Evolutionary conservation across 495 filamentous ascomycete genomes (phyloP), one percentile per base, ranked within the genome.

Genomic region (Bryoglossum gracile): DNA sequence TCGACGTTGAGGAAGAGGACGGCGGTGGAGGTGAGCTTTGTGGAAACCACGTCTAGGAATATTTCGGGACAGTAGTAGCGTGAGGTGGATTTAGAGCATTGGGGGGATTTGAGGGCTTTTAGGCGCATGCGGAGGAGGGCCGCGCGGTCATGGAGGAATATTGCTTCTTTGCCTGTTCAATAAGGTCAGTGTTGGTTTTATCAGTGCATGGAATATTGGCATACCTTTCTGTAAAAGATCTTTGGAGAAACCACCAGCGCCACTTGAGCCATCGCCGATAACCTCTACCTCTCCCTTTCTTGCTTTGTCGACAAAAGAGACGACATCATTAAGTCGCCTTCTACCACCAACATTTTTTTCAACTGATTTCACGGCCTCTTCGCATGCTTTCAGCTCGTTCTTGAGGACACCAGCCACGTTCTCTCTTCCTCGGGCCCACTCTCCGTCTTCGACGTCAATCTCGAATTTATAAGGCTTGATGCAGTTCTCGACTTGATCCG

Each of bases 381-480:
- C 89, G 62, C 87, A 94, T 11, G 85, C 83, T 39, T 77, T 73
- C 14, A 97, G 71, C 59, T 99, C 92, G 21, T 82, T 78, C 62
- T 90, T 94, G 10, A 99, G 65, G 0, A 89, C 77, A 9, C 73
- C 78, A 47, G 77, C 73, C 26, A 87, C 78, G 55, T 89, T 89
- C 14, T 92, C 88, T 49, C 89, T 69, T 0, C 87, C 89, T 48
- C 84, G 79, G 4, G 70, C 65, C 92, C 92, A 99, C 62, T 97
- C 94, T 4, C 78, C 70, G 17, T 87, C 84, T 53, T 95, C 86
- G 38, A 97, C 81, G 60, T 99, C 92, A 40, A 97, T 92, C 49
- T 96, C 87, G 55, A 84, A 97, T 62, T 97, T 99, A 71, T 89
- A 99, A 2, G 92, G 92, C 63, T 99, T 99, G 71, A 99, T 91